Conservation (phyloP, 2,329 filamentous ascomycete genomes). For the Tolypocladium album region DNA sequence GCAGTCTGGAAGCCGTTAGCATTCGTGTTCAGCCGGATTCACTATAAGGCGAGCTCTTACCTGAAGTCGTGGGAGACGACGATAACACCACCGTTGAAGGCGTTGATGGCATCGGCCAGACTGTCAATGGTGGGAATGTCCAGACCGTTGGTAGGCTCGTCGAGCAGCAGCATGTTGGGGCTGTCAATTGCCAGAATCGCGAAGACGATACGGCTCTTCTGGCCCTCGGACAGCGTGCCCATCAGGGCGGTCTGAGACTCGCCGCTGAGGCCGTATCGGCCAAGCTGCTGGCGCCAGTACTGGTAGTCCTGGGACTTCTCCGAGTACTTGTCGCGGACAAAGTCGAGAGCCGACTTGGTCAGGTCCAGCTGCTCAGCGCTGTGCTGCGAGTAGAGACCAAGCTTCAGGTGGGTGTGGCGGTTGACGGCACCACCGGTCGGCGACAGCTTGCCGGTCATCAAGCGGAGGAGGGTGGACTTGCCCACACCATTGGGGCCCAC, state of each 20-base stretch:
- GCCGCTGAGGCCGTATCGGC: conserved; percentile 85
- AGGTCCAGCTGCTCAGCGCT: conserved; percentile 96
- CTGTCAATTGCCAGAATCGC: conserved; percentile 88
- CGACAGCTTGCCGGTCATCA: conserved; percentile 93
- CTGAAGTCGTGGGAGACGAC: conserved; percentile 99
- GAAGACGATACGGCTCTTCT: conserved; percentile 97
- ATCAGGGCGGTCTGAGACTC: conserved; percentile 94
- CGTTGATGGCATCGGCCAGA: conserved; percentile 94
- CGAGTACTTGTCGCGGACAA: conserved; percentile 90
- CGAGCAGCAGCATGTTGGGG: conserved; percentile 95
- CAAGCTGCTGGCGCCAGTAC: conserved; percentile 98
- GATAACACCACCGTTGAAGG: conserved; percentile 90
- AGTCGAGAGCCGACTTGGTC: conserved; percentile 95
- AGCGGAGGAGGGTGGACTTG: conserved; percentile 89
- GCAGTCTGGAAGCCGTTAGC: conserved; percentile 47
- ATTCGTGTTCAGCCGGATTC: neutral
- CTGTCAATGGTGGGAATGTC: conserved; percentile 98
- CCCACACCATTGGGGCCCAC: conserved; percentile 98
- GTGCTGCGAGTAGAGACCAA: conserved; percentile 97
- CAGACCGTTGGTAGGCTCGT: conserved; percentile 98
- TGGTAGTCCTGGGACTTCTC: conserved; percentile 93
- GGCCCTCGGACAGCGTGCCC: conserved; percentile 94
- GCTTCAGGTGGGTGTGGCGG: conserved; percentile 95
- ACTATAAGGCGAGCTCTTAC: conserved; percentile 41
- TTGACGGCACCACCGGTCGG: conserved; percentile 74